Evolutionary conservation across 2,329 filamentous ascomycete species (phyloP).

Genomic region (Colletotrichum cordylinicola): DNA sequence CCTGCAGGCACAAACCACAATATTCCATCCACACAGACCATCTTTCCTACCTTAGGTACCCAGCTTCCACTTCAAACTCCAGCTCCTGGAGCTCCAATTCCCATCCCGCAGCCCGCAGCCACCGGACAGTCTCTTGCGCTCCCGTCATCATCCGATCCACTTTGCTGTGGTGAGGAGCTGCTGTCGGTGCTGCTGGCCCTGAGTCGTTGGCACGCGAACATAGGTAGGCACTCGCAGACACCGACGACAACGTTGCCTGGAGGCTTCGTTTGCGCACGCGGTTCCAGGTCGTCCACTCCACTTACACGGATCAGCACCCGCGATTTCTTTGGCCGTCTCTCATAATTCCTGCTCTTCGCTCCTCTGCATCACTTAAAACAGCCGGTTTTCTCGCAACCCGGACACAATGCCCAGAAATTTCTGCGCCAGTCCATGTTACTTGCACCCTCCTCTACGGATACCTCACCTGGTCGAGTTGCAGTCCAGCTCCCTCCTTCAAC

Average conservation of each 20-base stretch:
- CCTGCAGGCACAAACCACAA: not conserved
- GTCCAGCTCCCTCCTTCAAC: not conserved
- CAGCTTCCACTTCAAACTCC: not conserved
- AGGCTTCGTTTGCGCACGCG: not conserved
- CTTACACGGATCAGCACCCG: constrained; percentile 6
- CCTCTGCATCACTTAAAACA: not conserved
- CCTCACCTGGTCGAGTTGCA: not conserved
- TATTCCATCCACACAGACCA: not conserved
- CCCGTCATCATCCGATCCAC: not conserved
- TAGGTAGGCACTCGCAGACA: not conserved
- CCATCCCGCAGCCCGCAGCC: not conserved
- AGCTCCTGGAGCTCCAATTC: not conserved
- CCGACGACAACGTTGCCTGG: not conserved
- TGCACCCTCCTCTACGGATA: constrained; percentile 3
- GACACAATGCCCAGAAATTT: not conserved
- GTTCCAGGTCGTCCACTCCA: not conserved
- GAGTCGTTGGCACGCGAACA: not conserved
- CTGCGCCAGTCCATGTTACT: not conserved
- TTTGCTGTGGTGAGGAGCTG: not conserved
- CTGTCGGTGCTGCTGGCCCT: not conserved
- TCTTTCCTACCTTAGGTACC: not conserved
- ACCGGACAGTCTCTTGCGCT: not conserved
- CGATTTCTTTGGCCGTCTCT: not conserved
- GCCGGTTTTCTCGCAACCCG: not conserved
- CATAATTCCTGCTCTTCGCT: not conserved